Conservation (phyloP, 2,329 filamentous ascomycete species). For the Trichoderma brevicompactum region DNA sequence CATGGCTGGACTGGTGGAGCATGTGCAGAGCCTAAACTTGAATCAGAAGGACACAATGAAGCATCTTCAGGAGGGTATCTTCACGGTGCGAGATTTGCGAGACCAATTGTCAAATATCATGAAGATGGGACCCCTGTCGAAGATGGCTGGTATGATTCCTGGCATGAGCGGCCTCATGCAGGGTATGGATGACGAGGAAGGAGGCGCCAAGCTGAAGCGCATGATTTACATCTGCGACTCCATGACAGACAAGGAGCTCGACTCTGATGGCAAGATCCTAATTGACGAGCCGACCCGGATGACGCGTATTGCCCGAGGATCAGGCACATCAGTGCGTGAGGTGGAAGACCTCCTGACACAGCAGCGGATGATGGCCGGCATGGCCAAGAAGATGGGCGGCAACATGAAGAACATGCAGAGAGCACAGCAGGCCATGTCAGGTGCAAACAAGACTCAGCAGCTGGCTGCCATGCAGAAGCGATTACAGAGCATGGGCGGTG, state of each 20-base stretch:
- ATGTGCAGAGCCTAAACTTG: slow-evolving; percentile 92
- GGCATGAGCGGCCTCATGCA: slow-evolving; percentile 93
- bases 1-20: slow-evolving; percentile 91
- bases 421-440: slow-evolving; percentile 87
- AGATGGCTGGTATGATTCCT: slow-evolving; percentile 99
- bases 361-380: slow-evolving; percentile 97
- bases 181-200: slow-evolving; percentile 96
- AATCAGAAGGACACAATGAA: slow-evolving; percentile 99
- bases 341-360: slow-evolving; percentile 97
- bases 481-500: slow-evolving; percentile 88
- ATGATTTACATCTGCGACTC: slow-evolving; percentile 99
- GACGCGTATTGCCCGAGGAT: slow-evolving; percentile 87
- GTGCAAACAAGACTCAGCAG: slow-evolving; percentile 89
- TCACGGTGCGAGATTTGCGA: slow-evolving; percentile 89
- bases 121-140: slow-evolving; percentile 98
- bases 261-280: slow-evolving; percentile 93
- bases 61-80: slow-evolving; percentile 95
- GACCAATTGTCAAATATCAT: slow-evolving; percentile 98
- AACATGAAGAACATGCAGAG: slow-evolving; percentile 98
- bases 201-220: slow-evolving; percentile 87
- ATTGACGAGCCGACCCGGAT: slow-evolving; percentile 90
- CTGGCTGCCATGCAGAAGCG: slow-evolving; percentile 97
- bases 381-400: slow-evolving; percentile 99
- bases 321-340: slow-evolving; percentile 86
- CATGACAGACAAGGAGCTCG: slow-evolving; percentile 95